phyloP scores from a whole-genome alignment of 768 basidiomycete species.

The Symmetrospora coprosmae region DNA sequence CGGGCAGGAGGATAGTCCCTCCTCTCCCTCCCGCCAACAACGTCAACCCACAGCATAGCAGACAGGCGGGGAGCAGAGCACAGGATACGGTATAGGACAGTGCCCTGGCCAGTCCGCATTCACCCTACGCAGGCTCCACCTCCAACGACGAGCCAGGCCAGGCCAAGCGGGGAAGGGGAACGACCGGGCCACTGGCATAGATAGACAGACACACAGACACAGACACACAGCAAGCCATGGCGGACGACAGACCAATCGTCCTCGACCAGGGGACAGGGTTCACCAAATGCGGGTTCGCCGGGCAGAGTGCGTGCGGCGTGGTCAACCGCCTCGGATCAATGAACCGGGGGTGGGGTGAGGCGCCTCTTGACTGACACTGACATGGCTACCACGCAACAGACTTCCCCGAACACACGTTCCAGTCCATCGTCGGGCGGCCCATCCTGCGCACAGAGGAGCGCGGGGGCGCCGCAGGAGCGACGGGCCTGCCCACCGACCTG shows the following conservation, averaged over 20 bases:
- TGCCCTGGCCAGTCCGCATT: too few species aligned
- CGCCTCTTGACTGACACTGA: neutral
- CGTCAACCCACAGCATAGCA: too few species aligned
- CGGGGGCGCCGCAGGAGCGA: neutral
- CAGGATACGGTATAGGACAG: too few species aligned
- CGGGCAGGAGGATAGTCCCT: too few species aligned
- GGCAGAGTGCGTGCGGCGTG: slow-evolving; percentile 13
- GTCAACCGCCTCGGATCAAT: too few species aligned
- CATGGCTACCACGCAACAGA: slow-evolving; percentile 36
- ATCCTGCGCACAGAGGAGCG: slow-evolving; percentile 42
- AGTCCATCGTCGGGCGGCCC: slow-evolving; percentile 89
- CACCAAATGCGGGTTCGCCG: slow-evolving; percentile 11
- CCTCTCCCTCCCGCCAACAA: too few species aligned
- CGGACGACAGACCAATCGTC: slow-evolving; percentile 13
- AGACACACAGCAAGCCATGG: neutral
- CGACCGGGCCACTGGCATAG: neutral
- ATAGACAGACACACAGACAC: neutral
- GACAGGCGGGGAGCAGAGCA: too few species aligned
- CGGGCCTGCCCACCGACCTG: neutral
- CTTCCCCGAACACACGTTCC: slow-evolving; percentile 92
- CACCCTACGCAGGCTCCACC: too few species aligned
- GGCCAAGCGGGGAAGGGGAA: too few species aligned
- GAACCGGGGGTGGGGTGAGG: too few species aligned
- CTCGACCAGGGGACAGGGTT: slow-evolving; percentile 16
- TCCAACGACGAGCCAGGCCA: too few species aligned